Percentiles rank a stretch among this genome's conserved stretches.
phyloP scores from a whole-genome alignment of 495 filamentous ascomycete genomes.

The Aspergillus baeticus region DNA sequence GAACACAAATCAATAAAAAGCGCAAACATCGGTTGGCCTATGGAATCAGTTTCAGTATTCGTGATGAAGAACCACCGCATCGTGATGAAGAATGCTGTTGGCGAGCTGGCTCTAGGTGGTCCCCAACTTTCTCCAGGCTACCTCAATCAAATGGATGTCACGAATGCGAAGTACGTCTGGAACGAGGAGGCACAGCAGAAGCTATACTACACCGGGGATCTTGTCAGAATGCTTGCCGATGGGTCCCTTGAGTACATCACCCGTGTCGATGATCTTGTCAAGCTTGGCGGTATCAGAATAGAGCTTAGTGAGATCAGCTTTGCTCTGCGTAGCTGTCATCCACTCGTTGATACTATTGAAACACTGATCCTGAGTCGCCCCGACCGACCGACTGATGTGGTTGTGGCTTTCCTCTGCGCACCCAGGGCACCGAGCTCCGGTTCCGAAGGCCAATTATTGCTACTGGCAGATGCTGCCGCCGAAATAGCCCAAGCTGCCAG shows the following conservation, averaged over 20 bases:
- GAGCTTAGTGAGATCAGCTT: constrained; percentile 40
- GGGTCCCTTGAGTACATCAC: constrained; percentile 44
- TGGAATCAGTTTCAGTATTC: constrained; percentile 33
- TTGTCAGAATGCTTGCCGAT: constrained; percentile 42
- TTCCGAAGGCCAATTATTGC: constrained; percentile 6
- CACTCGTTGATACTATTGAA: constrained; percentile 29
- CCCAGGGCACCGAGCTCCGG: constrained; percentile 12
- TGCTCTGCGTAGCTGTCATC: constrained; percentile 30
- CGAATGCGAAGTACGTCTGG: constrained; percentile 38
- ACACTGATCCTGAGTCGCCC: constrained; percentile 24
- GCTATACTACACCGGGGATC: constrained; percentile 54
- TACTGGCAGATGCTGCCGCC: constrained; percentile 14
- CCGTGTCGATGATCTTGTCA: constrained; percentile 38
- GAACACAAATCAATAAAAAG: constrained; percentile 29
- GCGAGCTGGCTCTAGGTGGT: constrained; percentile 45
- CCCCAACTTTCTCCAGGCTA: constrained; percentile 44
- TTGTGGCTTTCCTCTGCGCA: constrained; percentile 34
- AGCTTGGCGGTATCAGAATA: constrained; percentile 37
- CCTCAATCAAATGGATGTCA: constrained; percentile 42
- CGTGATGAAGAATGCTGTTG: constrained; percentile 39
- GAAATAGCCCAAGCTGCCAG: constrained; percentile 25
- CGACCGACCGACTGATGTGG: constrained; percentile 31
- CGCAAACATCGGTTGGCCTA: constrained; percentile 36
- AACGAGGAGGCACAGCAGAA: constrained; percentile 22
- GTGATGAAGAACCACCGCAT: constrained; percentile 28